Evolutionary conservation across 1,139 yeast species (phyloP).

Genomic region (Meyerozyma smithsonii): DNA sequence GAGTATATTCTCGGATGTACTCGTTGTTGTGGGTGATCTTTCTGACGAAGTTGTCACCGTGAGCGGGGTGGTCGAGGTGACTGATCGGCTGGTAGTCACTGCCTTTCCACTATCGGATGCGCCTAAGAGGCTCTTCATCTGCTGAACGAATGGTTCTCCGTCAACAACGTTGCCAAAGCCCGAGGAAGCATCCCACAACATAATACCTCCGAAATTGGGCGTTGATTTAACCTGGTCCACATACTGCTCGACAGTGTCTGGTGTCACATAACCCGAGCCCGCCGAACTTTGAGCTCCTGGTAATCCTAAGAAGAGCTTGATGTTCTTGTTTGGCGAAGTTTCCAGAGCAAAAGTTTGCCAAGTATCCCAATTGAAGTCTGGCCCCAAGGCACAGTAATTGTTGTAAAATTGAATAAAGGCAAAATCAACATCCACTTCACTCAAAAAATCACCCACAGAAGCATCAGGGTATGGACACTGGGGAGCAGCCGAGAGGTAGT

Average conservation of each 20-base stretch:
- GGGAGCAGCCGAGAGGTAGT: slow-evolving; percentile 90
- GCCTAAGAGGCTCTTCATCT: slow-evolving; percentile 12
- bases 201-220: slow-evolving; percentile 10
- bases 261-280: slow-evolving; percentile 8
- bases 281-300: slow-evolving; percentile 53
- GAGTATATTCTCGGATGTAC: background rate
- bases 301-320: slow-evolving; percentile 65
- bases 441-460: slow-evolving; percentile 65
- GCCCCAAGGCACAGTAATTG: slow-evolving; percentile 67
- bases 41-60: no score
- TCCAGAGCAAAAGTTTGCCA: slow-evolving; percentile 70
- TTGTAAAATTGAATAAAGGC: slow-evolving; percentile 92
- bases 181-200: slow-evolving; percentile 13
- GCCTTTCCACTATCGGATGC: slow-evolving; percentile 1
- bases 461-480: slow-evolving; percentile 94
- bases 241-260: slow-evolving; percentile 7
- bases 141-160: slow-evolving; percentile 12
- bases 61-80: slow-evolving; percentile 6
- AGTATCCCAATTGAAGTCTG: slow-evolving; percentile 73
- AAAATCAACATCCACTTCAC: slow-evolving; percentile 65
- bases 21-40: no score
- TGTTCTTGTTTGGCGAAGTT: slow-evolving; percentile 61
- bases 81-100: slow-evolving; percentile 3
- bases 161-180: slow-evolving; percentile 9
- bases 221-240: slow-evolving; percentile 5